A percentile compares a stretch with the other conserved stretches of the same genome.
phyloP scores from a whole-genome alignment of 306 rosid genomes.

The Medicago arabica region DNA sequence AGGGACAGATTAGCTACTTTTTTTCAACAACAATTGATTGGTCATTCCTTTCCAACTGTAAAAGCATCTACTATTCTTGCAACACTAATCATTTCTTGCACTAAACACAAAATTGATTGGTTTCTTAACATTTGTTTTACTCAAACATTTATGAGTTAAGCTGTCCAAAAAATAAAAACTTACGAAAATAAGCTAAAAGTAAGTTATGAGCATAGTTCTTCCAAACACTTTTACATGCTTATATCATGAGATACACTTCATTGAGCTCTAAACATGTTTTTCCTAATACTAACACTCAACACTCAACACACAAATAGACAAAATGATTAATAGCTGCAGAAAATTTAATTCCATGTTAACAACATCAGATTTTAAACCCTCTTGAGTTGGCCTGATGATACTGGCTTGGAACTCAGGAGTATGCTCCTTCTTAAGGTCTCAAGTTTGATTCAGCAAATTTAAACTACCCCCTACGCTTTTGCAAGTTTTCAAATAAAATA shows the following conservation, averaged over 20 bases:
- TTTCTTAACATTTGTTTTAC: background rate
- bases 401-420: no score
- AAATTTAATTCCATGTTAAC: background rate
- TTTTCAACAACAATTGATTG: background rate
- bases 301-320: background rate
- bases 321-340: background rate
- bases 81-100: slow-evolving; percentile 35
- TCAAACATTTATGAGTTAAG: background rate
- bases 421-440: no score
- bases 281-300: slow-evolving; percentile 19
- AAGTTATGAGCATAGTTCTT: no score
- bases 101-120: slow-evolving; percentile 12
- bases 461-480: background rate
- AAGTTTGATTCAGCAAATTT: background rate
- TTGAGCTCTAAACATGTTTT: background rate
- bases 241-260: background rate
- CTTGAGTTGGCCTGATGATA: no score
- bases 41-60: slow-evolving; percentile 35
- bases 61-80: slow-evolving; percentile 29
- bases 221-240: background rate
- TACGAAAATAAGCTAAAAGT: no score
- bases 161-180: no score
- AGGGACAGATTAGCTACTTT: slow-evolving; percentile 12
- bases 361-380: no score
- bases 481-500: background rate